Conservation (phyloP, 1,284 basidiomycete genomes). For the Limonomyces culmigenus region DNA sequence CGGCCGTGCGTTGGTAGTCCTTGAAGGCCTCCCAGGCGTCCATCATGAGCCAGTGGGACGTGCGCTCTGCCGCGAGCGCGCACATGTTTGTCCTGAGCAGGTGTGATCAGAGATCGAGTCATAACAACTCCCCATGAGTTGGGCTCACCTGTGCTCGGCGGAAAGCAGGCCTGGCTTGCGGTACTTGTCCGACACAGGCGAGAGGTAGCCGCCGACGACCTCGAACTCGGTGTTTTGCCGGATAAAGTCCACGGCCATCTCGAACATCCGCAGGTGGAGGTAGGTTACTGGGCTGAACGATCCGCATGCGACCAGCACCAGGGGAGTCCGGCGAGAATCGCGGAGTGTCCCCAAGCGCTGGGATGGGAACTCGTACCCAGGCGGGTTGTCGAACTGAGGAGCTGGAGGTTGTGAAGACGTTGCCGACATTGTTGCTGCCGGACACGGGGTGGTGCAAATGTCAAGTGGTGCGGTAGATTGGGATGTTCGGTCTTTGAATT, state of each 20-base stretch:
- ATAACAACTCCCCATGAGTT: background rate
- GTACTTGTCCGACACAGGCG: constrained; percentile 87
- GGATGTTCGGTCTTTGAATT: too few species aligned
- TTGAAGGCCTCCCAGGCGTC: constrained; percentile 96
- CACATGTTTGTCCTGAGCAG: constrained; percentile 72
- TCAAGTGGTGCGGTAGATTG: too few species aligned
- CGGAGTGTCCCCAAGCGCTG: constrained; percentile 45
- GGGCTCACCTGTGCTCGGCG: constrained; percentile 58
- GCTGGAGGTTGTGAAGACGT: constrained; percentile 3
- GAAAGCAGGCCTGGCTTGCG: constrained; percentile 80
- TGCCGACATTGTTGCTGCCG: background rate
- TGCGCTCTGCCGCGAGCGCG: constrained; percentile 69
- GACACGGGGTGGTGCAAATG: too few species aligned
- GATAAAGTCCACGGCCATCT: constrained; percentile 94
- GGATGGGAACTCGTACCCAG: constrained; percentile 47
- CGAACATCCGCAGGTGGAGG: constrained; percentile 87
- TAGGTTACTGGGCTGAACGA: constrained; percentile 75
- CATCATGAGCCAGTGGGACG: constrained; percentile 77
- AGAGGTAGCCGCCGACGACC: constrained; percentile 87
- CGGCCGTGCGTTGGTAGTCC: constrained; percentile 86
- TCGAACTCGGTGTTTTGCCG: constrained; percentile 88
- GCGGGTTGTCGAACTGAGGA: constrained; percentile 29
- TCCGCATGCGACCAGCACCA: constrained; percentile 67
- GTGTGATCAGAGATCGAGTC: constrained; percentile 2
- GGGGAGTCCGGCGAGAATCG: constrained; percentile 47